These are phyloP conservation scores for Spathaspora girioi DNA, from an alignment of 805 yeast genomes.

Conservation along the genomic window DNA sequence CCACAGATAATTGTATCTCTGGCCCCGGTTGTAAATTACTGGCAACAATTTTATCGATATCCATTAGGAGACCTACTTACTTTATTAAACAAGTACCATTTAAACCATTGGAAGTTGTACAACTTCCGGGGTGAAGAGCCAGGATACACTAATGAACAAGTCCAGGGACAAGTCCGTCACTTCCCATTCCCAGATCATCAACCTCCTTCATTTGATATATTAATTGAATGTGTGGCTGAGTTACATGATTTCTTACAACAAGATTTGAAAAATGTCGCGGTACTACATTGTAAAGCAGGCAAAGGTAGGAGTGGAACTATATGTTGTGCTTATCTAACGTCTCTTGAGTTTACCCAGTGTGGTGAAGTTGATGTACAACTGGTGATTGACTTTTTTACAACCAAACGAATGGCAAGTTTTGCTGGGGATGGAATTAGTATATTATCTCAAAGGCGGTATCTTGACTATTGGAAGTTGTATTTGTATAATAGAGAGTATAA, in stretches of 20 bases:
- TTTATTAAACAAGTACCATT: constrained; percentile 46
- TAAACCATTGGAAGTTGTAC: constrained; percentile 65
- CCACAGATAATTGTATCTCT: constrained; percentile 69
- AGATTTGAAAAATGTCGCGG: constrained; percentile 49
- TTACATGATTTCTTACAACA: constrained; percentile 42
- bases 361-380: constrained; percentile 25
- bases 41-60: constrained; percentile 49
- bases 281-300: constrained; percentile 86
- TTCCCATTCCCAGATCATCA: constrained; percentile 75
- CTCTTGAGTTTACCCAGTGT: constrained; percentile 11
- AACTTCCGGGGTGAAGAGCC: constrained; percentile 62
- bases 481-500: constrained; percentile 1
- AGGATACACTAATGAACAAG: constrained; percentile 38
- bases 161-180: constrained; percentile 28
- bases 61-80: constrained; percentile 47
- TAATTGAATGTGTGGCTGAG: constrained; percentile 42
- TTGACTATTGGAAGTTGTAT: constrained; percentile 48
- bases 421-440: constrained; percentile 71
- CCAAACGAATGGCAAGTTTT: constrained; percentile 51
- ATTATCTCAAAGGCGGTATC: constrained; percentile 61
- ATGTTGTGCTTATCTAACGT: constrained; percentile 67
- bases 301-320: constrained; percentile 88
- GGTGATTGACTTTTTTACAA: constrained; percentile 53
- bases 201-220: constrained; percentile 60
- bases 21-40: constrained; percentile 55